Percentiles rank a stretch among this genome's conserved stretches.
These are phyloP conservation scores for Neotropicomus parvogracilis DNA, from an alignment of 1,284 basidiomycete genomes.

Conservation along the genomic window DNA sequence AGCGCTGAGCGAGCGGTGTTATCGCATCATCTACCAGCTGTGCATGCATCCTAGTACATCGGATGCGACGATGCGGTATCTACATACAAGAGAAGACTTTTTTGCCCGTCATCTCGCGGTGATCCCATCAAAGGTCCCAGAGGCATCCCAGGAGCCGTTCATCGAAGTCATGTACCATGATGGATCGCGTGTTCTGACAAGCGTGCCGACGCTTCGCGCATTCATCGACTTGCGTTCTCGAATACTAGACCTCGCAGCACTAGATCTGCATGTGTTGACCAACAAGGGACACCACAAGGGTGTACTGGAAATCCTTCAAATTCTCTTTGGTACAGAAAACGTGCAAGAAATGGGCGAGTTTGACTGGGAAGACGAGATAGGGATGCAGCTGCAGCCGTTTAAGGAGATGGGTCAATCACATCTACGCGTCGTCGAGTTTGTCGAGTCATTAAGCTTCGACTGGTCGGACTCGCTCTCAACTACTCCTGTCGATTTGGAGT, in stretches of 20 bases:
- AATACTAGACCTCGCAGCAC: slow-evolving; percentile 82
- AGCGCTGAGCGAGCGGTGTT: slow-evolving; percentile 82
- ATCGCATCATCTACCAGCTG: slow-evolving; percentile 81
- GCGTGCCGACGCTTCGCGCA: slow-evolving; percentile 68
- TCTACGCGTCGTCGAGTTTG: slow-evolving; percentile 80
- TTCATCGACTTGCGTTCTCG: slow-evolving; percentile 83
- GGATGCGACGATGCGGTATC: slow-evolving; percentile 79
- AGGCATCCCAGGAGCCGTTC: slow-evolving; percentile 45
- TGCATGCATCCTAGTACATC: slow-evolving; percentile 85
- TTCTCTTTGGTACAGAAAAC: slow-evolving; percentile 68
- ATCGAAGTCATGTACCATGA: slow-evolving; percentile 75
- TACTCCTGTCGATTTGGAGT: slow-evolving; percentile 59
- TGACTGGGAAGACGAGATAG: slow-evolving; percentile 42
- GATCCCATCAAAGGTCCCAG: slow-evolving; percentile 62
- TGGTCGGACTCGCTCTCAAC: slow-evolving; percentile 78
- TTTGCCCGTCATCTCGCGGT: slow-evolving; percentile 79
- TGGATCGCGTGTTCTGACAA: slow-evolving; percentile 70
- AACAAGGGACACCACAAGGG: slow-evolving; percentile 72
- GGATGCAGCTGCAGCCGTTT: slow-evolving; percentile 48
- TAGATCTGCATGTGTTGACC: slow-evolving; percentile 87
- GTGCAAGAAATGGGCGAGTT: slow-evolving; percentile 40
- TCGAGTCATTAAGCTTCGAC: slow-evolving; percentile 82
- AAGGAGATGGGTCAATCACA: slow-evolving; percentile 76
- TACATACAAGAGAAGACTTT: slow-evolving; percentile 88
- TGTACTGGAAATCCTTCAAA: slow-evolving; percentile 66